These are phyloP conservation scores for Chlorencoelia australis DNA, from an alignment of 2,329 filamentous ascomycete species.

Conservation along the genomic window DNA sequence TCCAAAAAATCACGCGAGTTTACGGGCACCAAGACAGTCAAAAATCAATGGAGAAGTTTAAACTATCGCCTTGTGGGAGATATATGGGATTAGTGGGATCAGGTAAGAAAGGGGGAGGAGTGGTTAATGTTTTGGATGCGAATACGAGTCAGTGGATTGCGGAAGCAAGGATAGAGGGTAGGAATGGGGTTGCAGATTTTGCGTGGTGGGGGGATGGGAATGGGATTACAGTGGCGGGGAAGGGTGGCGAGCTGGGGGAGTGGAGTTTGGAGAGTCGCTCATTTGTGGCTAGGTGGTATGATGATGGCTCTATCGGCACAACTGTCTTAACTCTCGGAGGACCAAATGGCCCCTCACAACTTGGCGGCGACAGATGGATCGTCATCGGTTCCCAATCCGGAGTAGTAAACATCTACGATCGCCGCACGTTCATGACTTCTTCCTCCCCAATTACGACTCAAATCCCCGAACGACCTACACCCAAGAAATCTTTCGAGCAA, in stretches of 20 bases:
- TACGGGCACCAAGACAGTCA: constrained; percentile 73
- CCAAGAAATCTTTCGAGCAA: constrained; percentile 68
- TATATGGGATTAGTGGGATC: constrained; percentile 79
- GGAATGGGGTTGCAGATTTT: constrained; percentile 80
- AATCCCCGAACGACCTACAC: constrained; percentile 59
- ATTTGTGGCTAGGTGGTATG: constrained; percentile 75
- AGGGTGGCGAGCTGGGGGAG: constrained; percentile 83
- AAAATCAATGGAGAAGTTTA: constrained; percentile 83
- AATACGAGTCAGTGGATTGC: constrained; percentile 79
- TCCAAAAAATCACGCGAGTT: constrained; percentile 73
- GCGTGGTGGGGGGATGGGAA: constrained; percentile 83
- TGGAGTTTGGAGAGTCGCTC: constrained; percentile 62
- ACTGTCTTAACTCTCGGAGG: constrained; percentile 76
- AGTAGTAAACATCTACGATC: constrained; percentile 90
- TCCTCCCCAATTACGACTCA: constrained; percentile 31
- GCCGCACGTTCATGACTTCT: constrained; percentile 33
- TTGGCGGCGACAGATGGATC: constrained; percentile 82
- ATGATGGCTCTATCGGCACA: constrained; percentile 80
- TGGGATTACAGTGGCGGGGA: constrained; percentile 73
- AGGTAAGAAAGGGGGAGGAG: constrained; percentile 73
- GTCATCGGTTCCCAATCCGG: constrained; percentile 78
- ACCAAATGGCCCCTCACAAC: constrained; percentile 40
- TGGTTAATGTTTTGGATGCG: constrained; percentile 76
- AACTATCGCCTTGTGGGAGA: constrained; percentile 73
- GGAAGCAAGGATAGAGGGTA: constrained; percentile 70